A percentile compares a stretch with the other conserved stretches of the same genome.
These are phyloP conservation scores for Trifolium pratense DNA, from an alignment of 306 rosid species.

Conservation along the genomic window DNA sequence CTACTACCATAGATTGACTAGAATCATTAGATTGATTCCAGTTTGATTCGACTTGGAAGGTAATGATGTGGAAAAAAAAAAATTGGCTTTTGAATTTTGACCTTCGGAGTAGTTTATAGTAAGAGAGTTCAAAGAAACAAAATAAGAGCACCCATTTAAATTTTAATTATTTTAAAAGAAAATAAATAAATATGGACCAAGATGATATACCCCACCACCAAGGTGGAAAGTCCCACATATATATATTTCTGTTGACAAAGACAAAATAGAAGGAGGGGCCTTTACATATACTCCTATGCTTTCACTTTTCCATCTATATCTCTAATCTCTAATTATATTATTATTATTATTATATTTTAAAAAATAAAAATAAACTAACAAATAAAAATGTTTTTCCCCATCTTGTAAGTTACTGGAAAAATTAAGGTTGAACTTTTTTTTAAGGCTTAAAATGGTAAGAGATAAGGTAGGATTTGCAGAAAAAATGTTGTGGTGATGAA, in stretches of 20 bases:
- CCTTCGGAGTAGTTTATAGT: too few species aligned
- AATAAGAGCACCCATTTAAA: constrained; percentile 1
- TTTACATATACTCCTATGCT: constrained; percentile 35
- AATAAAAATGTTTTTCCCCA: background rate
- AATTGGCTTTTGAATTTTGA: constrained; percentile 33
- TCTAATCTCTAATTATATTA: constrained; percentile 8
- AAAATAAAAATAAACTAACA: background rate
- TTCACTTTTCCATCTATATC: constrained; percentile 33
- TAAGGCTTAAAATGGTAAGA: constrained; percentile 33
- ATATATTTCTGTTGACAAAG: constrained; percentile 45
- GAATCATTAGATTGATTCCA: constrained; percentile 30
- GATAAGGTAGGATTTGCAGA: constrained; percentile 36
- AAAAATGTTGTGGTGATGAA: constrained; percentile 16
- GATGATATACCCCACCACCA: constrained; percentile 49
- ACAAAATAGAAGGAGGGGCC: constrained; percentile 47
- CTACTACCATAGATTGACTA: background rate
- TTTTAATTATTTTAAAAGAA: background rate
- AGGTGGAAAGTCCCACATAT: constrained; percentile 42
- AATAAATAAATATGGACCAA: constrained; percentile 32
- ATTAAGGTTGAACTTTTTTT: background rate
- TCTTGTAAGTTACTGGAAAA: background rate
- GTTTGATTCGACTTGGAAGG: background rate
- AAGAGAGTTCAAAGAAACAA: too few species aligned
- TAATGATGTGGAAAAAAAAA: constrained; percentile 21
- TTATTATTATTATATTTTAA: background rate